A percentile compares a stretch with the other conserved stretches of the same genome.
These are phyloP conservation scores for Colletotrichum sp. DNA, from an alignment of 2,329 filamentous ascomycete species.

Conservation along the genomic window DNA sequence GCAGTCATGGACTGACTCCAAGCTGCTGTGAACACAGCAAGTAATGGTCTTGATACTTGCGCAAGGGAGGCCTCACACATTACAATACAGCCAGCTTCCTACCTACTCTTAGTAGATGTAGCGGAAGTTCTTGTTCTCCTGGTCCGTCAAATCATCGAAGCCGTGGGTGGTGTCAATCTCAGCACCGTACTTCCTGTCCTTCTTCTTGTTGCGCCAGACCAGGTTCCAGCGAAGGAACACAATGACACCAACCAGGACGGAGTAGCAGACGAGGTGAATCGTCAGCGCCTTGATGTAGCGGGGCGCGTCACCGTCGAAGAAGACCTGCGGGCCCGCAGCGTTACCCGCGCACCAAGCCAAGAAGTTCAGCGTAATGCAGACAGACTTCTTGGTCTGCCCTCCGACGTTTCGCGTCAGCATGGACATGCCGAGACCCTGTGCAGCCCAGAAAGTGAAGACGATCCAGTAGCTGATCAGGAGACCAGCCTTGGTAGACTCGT, in stretches of 20 bases:
- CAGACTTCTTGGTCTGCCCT: conserved; percentile 41
- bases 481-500: neutral
- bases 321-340: conserved; percentile 41
- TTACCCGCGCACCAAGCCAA: conserved; percentile 42
- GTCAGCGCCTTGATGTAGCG: conserved; percentile 39
- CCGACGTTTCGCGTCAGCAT: conserved; percentile 27
- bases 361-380: conserved; percentile 39
- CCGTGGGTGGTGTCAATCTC: conserved; percentile 18
- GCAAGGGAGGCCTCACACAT: neutral
- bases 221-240: conserved; percentile 25
- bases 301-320: conserved; percentile 35
- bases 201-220: conserved; percentile 26
- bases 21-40: neutral
- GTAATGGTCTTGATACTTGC: neutral
- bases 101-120: conserved; percentile 8
- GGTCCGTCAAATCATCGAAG: conserved; percentile 23
- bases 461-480: conserved; percentile 1
- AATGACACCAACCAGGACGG: conserved; percentile 27
- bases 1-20: neutral
- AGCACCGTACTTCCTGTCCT: conserved; percentile 1
- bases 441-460: neutral
- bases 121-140: conserved; percentile 22
- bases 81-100: neutral
- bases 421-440: conserved; percentile 10
- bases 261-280: conserved; percentile 38